Conservation (phyloP, 306 rosid species). For the Gastrolobium villosum region DNA sequence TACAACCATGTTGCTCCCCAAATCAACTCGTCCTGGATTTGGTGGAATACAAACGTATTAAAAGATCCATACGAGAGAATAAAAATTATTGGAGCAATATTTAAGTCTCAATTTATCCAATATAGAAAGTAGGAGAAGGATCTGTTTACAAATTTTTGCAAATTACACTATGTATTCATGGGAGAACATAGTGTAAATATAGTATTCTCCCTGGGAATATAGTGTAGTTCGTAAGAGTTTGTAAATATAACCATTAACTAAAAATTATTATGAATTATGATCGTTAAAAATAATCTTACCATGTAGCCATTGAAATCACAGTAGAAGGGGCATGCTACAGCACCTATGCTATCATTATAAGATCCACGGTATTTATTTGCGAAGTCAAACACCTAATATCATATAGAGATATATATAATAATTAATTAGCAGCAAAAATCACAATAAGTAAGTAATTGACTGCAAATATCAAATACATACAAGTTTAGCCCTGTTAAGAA, state of each 20-base stretch:
- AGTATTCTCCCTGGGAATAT: too few species aligned
- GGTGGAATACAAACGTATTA: background rate
- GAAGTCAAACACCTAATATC: conserved; percentile 56
- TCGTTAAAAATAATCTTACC: conserved; percentile 42
- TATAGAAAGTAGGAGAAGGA: too few species aligned
- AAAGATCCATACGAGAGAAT: background rate
- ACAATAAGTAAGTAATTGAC: background rate
- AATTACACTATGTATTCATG: too few species aligned
- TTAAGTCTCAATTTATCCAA: background rate
- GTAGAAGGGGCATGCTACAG: conserved; percentile 59
- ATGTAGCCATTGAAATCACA: conserved; percentile 57
- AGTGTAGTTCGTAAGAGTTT: too few species aligned
- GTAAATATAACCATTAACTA: too few species aligned
- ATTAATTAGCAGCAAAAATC: background rate
- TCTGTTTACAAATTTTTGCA: too few species aligned
- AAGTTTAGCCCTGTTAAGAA: conserved; percentile 43
- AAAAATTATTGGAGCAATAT: background rate
- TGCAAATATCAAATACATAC: background rate
- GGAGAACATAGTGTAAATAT: too few species aligned
- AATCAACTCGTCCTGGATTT: conserved; percentile 60
- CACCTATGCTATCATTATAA: conserved; percentile 49
- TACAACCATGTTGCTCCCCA: conserved; percentile 72
- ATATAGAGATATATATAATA: background rate
- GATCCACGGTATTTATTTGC: conserved; percentile 60
- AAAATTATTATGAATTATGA: background rate